phyloP scores from a whole-genome alignment of 1,284 basidiomycete species.

The Tausonia pullulans region DNA sequence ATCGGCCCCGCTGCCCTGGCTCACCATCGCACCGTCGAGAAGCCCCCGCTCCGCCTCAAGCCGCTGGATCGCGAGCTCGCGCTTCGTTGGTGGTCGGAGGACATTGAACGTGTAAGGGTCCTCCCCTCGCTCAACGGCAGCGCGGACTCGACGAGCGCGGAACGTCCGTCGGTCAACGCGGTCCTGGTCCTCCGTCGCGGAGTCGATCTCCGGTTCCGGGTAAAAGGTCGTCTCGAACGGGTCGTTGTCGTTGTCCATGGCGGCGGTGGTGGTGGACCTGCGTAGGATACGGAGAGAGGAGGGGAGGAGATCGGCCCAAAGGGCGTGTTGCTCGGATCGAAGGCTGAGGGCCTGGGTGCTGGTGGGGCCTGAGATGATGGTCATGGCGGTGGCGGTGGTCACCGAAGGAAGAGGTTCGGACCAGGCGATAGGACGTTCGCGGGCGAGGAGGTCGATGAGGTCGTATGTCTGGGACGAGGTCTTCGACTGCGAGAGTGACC shows the following conservation, averaged over 20 bases:
- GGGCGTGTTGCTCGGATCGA: too few species aligned
- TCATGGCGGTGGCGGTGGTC: neutral
- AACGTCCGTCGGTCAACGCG: neutral
- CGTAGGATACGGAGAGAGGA: neutral
- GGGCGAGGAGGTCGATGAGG: conserved; percentile 3
- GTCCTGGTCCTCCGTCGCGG: neutral
- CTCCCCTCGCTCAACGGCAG: conserved; percentile 4
- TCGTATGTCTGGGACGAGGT: conserved; percentile 9
- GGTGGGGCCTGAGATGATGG: neutral
- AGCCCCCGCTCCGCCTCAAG: neutral
- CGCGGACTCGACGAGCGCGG: neutral
- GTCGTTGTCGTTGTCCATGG: neutral
- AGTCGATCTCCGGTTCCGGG: neutral
- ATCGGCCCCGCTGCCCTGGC: neutral
- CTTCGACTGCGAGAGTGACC: conserved; percentile 4
- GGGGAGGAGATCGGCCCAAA: neutral
- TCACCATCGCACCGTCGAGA: neutral
- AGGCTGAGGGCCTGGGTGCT: neutral
- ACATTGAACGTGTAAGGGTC: conserved; percentile 1
- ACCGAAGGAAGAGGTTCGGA: neutral
- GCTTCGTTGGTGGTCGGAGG: neutral
- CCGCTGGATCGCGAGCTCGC: conserved; percentile 8
- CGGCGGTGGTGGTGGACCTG: too few species aligned
- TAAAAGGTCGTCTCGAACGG: conserved; percentile 12
- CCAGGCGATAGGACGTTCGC: conserved; percentile 8